Conservation (phyloP, 2,329 filamentous ascomycete genomes). For the Sordariomycetes sp. region DNA sequence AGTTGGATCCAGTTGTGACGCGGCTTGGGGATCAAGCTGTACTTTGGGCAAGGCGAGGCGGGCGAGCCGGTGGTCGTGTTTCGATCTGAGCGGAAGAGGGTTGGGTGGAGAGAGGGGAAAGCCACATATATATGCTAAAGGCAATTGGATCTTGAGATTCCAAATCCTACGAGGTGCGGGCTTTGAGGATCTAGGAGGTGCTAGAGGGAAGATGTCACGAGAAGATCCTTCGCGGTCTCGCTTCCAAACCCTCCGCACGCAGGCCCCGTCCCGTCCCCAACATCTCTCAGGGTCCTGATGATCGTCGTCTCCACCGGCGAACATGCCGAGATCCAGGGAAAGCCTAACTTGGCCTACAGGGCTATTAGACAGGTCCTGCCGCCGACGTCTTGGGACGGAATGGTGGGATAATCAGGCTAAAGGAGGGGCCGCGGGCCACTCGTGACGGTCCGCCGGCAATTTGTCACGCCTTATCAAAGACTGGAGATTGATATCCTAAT, state of each 20-base stretch:
- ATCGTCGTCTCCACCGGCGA: neutral
- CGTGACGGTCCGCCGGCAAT: neutral
- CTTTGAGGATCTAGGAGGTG: neutral
- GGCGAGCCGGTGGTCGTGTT: neutral
- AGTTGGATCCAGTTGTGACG: neutral
- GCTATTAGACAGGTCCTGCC: neutral
- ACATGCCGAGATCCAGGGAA: neutral
- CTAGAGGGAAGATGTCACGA: neutral
- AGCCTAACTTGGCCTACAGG: neutral
- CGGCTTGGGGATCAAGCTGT: neutral
- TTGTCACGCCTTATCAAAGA: constrained; percentile 1
- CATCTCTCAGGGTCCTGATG: neutral
- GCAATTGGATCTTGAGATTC: neutral
- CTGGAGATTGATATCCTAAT: neutral
- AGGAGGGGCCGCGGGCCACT: neutral
- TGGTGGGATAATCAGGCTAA: constrained; percentile 4
- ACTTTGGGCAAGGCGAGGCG: neutral
- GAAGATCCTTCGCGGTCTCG: neutral
- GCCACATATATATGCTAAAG: neutral
- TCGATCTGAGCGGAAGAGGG: neutral
- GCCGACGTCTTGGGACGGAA: neutral
- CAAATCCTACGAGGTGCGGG: neutral
- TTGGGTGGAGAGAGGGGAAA: neutral
- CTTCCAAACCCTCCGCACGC: neutral
- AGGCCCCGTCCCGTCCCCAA: neutral